Conservation (phyloP, 2,329 filamentous ascomycete species). For the Epichloe aotearoae region DNA sequence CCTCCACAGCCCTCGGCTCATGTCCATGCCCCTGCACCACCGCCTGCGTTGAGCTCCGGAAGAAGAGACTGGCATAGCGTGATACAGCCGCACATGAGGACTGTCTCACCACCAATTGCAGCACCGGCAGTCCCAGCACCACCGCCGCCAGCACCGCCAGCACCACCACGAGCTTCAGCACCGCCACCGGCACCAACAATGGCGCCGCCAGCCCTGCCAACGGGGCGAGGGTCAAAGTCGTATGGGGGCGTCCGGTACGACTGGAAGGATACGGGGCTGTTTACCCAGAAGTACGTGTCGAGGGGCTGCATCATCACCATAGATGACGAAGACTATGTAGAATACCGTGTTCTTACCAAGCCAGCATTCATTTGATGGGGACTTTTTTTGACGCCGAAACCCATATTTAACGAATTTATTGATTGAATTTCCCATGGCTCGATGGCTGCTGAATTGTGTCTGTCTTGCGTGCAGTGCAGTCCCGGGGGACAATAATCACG, state of each 20-base stretch:
- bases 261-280: conserved; percentile 1
- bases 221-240: background rate
- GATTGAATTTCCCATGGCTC: background rate
- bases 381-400: background rate
- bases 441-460: too few relatives aligned
- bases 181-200: background rate
- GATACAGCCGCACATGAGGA: background rate
- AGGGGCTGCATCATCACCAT: conserved; percentile 1
- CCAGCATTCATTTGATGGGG: conserved; percentile 1
- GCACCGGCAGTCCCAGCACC: background rate
- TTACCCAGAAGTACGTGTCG: background rate
- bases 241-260: background rate
- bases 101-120: background rate
- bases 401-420: background rate
- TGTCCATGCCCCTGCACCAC: background rate
- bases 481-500: too few relatives aligned
- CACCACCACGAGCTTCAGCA: background rate
- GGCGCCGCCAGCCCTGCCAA: background rate
- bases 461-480: too few relatives aligned
- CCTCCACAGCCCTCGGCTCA: background rate
- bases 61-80: conserved; percentile 2
- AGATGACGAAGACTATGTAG: conserved; percentile 2
- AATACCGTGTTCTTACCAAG: conserved; percentile 1
- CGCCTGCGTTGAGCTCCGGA: background rate
- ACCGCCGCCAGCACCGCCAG: background rate